Percentiles rank a stretch among this genome's conserved stretches.
Conservation (phyloP, 176 grass and related monocot species). For the Aegilops speltoides region DNA sequence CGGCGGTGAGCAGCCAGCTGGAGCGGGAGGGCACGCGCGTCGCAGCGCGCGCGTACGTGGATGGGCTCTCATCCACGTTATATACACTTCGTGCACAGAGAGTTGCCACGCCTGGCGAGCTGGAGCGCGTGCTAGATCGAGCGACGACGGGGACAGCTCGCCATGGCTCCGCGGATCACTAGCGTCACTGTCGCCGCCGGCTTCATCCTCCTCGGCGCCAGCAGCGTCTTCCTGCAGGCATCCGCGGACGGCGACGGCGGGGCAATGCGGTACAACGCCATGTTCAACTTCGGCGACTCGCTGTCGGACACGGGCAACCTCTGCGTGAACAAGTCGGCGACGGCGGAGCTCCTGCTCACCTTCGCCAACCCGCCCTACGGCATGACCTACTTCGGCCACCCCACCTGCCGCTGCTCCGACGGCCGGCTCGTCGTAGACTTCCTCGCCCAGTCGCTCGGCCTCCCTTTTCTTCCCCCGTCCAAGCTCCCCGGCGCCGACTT, state of each 20-base stretch:
- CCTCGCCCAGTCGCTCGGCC: slow-evolving; percentile 30
- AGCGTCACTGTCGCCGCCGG: not conserved
- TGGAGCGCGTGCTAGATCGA: not conserved
- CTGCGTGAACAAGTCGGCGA: slow-evolving; percentile 27
- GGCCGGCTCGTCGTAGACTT: slow-evolving; percentile 51
- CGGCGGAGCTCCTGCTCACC: slow-evolving; percentile 24
- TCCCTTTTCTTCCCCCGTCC: slow-evolving; percentile 48
- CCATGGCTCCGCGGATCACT: not conserved
- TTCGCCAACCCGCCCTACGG: slow-evolving; percentile 47
- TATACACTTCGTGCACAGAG: not conserved
- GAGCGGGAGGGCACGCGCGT: no score
- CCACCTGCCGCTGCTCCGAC: slow-evolving; percentile 51
- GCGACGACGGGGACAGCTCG: not conserved
- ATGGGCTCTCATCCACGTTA: not conserved
- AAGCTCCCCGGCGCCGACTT: slow-evolving; percentile 19
- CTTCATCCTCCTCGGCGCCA: not conserved
- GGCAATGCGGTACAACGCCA: slow-evolving; percentile 16
- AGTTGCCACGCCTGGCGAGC: not conserved
- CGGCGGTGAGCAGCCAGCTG: no score
- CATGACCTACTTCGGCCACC: slow-evolving; percentile 42
- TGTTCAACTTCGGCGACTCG: slow-evolving; percentile 61
- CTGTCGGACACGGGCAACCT: slow-evolving; percentile 45
- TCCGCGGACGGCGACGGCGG: not conserved
- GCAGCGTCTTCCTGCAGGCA: not conserved
- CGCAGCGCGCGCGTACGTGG: not conserved